These are phyloP conservation scores for Candida peoriensis DNA, from an alignment of 805 yeast genomes.

Conservation along the genomic window DNA sequence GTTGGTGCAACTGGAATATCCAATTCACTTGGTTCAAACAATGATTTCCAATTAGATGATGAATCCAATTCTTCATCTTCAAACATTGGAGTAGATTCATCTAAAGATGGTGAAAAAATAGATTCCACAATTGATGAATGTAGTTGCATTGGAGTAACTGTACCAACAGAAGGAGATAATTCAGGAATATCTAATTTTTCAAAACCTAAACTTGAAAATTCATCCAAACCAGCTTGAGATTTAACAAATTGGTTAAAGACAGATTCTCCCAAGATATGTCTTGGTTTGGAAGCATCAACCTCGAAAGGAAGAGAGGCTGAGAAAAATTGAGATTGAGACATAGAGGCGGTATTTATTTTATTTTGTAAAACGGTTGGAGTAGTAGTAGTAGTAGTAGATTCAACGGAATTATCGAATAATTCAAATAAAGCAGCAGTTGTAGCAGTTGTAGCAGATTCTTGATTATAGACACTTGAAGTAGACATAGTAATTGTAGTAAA, in stretches of 20 bases:
- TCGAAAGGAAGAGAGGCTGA: neutral
- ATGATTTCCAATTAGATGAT: slow-evolving; percentile 55
- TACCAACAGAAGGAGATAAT: slow-evolving; percentile 23
- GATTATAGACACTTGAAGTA: slow-evolving; percentile 5
- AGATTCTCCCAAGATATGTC: slow-evolving; percentile 26
- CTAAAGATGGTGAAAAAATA: slow-evolving; percentile 32
- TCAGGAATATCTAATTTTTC: slow-evolving; percentile 20
- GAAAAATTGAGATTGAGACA: slow-evolving; percentile 4
- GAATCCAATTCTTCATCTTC: slow-evolving; percentile 30
- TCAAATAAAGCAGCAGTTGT: slow-evolving; percentile 22
- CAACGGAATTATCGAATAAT: slow-evolving; percentile 21
- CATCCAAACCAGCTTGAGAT: slow-evolving; percentile 15
- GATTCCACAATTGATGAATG: slow-evolving; percentile 64
- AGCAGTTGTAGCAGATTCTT: slow-evolving; percentile 9
- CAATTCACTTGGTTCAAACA: slow-evolving; percentile 40
- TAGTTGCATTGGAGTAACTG: slow-evolving; percentile 46
- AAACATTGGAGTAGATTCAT: slow-evolving; percentile 61
- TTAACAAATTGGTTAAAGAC: slow-evolving; percentile 23
- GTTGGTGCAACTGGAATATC: slow-evolving; percentile 24
- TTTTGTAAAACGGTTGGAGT: slow-evolving; percentile 9
- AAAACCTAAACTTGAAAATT: slow-evolving; percentile 17
- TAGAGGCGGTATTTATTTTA: no score
- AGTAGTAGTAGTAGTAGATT: slow-evolving; percentile 7
- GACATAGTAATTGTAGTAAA: slow-evolving; percentile 6
- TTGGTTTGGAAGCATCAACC: slow-evolving; percentile 17